phyloP scores from a whole-genome alignment of 2,329 filamentous ascomycete genomes.

The Remersonia thermophila region DNA sequence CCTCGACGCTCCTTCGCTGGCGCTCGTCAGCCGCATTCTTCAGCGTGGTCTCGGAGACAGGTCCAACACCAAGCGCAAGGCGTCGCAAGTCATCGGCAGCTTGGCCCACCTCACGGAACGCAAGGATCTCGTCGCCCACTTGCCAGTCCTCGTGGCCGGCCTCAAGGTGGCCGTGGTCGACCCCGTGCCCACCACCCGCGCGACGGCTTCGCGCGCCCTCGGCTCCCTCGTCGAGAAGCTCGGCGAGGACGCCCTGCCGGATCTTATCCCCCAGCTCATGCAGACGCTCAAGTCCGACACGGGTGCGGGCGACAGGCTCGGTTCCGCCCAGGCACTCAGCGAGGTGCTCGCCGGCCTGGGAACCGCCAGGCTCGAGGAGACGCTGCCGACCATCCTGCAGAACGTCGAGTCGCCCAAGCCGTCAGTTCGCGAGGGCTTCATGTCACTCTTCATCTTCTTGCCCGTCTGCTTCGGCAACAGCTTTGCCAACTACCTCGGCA shows the following conservation, averaged over 20 bases:
- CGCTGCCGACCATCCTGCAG: conserved; percentile 86
- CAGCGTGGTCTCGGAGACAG: conserved; percentile 84
- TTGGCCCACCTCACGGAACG: conserved; percentile 93
- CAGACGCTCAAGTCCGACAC: conserved; percentile 94
- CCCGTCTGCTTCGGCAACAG: conserved; percentile 98
- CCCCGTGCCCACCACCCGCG: conserved; percentile 89
- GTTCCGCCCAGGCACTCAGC: conserved; percentile 89
- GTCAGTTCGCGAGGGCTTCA: conserved; percentile 91
- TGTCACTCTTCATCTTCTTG: conserved; percentile 98
- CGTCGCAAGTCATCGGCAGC: conserved; percentile 94
- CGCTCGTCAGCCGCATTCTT: conserved; percentile 86
- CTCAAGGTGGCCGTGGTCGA: conserved; percentile 84
- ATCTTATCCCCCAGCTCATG: conserved; percentile 97
- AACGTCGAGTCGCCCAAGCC: conserved; percentile 88
- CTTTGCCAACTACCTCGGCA: conserved; percentile 88
- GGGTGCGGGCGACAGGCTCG: conserved; percentile 87
- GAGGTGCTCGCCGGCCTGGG: conserved; percentile 93
- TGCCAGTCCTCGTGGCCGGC: conserved; percentile 85
- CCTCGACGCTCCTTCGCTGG: conserved; percentile 90
- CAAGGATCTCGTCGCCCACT: conserved; percentile 80
- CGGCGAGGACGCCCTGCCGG: conserved; percentile 89
- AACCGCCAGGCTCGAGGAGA: conserved; percentile 86
- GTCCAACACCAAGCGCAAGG: conserved; percentile 91
- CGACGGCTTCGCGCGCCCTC: conserved; percentile 88
- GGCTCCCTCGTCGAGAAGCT: conserved; percentile 97